Percentiles rank a stretch among this genome's conserved stretches.
Conservation (phyloP, 768 basidiomycete genomes). For the Xerocomellus chrysenteron region DNA sequence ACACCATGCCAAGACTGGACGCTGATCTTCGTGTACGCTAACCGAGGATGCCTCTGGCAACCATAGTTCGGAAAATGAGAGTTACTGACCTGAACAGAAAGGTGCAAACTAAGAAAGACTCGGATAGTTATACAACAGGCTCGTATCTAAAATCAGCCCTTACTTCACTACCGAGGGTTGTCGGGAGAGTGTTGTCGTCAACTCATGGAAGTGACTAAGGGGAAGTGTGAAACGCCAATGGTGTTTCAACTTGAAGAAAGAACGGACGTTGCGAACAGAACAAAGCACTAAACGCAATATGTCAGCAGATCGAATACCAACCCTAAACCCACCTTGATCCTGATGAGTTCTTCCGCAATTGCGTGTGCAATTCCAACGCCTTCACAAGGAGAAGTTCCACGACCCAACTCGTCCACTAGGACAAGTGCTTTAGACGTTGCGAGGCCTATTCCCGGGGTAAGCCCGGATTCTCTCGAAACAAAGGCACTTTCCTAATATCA, state of each 20-base stretch:
- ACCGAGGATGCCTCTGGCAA: not conserved
- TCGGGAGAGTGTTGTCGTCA: conserved; percentile 70
- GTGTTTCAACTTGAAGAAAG: not conserved
- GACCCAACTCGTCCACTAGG: conserved; percentile 89
- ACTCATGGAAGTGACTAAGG: conserved; percentile 74
- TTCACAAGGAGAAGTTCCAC: conserved; percentile 85
- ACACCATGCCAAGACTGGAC: conserved; percentile 65
- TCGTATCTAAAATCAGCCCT: conserved; percentile 20
- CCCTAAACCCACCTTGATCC: conserved; percentile 53
- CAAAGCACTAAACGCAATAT: conserved; percentile 56
- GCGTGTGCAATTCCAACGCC: conserved; percentile 83
- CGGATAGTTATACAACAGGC: not conserved
- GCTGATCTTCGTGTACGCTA: conserved; percentile 56
- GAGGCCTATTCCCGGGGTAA: conserved; percentile 47
- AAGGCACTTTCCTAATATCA: conserved; percentile 69
- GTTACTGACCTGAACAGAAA: conserved; percentile 67
- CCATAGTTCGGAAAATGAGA: not conserved
- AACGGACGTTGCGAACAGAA: conserved; percentile 86
- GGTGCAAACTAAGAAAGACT: conserved; percentile 59
- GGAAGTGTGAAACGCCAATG: conserved; percentile 1
- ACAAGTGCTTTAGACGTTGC: conserved; percentile 71
- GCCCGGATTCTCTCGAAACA: not conserved
- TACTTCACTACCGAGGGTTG: conserved; percentile 83
- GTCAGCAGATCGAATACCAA: not conserved
- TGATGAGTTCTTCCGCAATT: conserved; percentile 76